Base-by-base conservation (phyloP, 208 protist genomes). In the Trypanosoma grayi region DNA sequence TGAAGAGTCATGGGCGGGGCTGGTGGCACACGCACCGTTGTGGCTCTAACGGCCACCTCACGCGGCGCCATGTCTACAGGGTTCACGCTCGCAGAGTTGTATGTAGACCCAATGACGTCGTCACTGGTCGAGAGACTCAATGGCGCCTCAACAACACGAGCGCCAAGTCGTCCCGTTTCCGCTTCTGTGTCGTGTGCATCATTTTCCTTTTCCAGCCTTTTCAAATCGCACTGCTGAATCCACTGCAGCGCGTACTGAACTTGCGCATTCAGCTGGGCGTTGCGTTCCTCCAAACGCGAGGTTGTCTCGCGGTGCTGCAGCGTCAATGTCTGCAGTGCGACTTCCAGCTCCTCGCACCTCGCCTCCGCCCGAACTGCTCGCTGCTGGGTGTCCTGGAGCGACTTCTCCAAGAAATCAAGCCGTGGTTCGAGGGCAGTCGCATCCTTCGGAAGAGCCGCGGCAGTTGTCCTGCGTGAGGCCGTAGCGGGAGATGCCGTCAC, bases 1-100 rank as follows among this genome's bases (percentile, higher is more conserved):
- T 71, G 75, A 28, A 91, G 70, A 7, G 79, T 65, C 34, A 91
- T 77, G 36, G 84, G 80, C 33, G 84, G 79, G 27, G 71, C 77
- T 10, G 81, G 79, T n/a, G 84, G 80, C 45, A 87, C 46, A 55
- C 80, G 84, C 51, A 75, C 51, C 33, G 56, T 55, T 51, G 43
- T 63, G n/a, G 47, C 48, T 28, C 39, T 60, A 16, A 56, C 27
- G 11, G 28, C 18, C n/a, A 31, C 40, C 37, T 70, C 65, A 40
- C 47, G 27, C 16, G 25, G 31, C 18, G 31, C 16, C 7, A 30
- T 20, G 25, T 40, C 51, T 28, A 14, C 48, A 33, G 46, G 28
- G 3, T n/a, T 47, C 31, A 14, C 6, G 25, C 25, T n/a, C 36
- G 41, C 18, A 43, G 24, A 20, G 8, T 30, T 25, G 14, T 14